Evolutionary conservation across 192 early-diverging fungal species (phyloP).

Genomic region (Fimicolochytrium jonesii): DNA sequence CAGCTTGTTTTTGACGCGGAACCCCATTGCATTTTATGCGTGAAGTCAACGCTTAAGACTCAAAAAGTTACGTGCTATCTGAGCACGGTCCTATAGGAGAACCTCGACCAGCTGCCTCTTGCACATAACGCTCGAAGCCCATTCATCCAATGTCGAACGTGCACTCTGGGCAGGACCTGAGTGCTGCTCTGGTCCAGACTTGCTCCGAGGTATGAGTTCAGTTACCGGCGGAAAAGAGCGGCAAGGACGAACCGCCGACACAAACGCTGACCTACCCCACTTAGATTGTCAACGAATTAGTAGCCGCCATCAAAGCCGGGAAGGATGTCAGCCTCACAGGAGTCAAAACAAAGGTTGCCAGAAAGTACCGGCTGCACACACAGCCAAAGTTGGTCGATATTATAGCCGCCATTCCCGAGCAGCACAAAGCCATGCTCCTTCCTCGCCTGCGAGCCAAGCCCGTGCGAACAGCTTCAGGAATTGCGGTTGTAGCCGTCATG

Average conservation of each 20-base stretch:
- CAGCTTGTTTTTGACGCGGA: too few relatives aligned
- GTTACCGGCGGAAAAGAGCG: neutral
- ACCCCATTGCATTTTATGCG: too few relatives aligned
- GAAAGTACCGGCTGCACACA: constrained; percentile 67
- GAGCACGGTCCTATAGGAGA: too few relatives aligned
- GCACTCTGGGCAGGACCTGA: constrained; percentile 20
- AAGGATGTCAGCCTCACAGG: constrained; percentile 86
- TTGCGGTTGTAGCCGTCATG: constrained; percentile 95
- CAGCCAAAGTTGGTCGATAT: constrained; percentile 97
- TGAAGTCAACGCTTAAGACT: too few relatives aligned
- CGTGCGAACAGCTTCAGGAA: constrained; percentile 91
- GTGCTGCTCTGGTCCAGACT: constrained; percentile 18
- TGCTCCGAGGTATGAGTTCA: constrained; percentile 28
- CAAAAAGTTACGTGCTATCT: too few relatives aligned
- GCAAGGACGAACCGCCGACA: neutral
- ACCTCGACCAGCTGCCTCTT: too few relatives aligned
- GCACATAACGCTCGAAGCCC: too few relatives aligned
- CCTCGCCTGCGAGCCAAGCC: constrained; percentile 93
- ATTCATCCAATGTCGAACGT: too few relatives aligned
- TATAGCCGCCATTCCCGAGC: constrained; percentile 95
- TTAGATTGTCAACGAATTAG: constrained; percentile 87
- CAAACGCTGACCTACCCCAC: neutral
- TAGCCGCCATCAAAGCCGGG: constrained; percentile 59
- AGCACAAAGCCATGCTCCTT: constrained; percentile 77
- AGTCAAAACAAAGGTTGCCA: constrained; percentile 56